Evolutionary conservation across 2,329 filamentous ascomycete species (phyloP), one percentile per base, ranked within the genome.

Genomic region (Ceratocystis eucalypticola): DNA sequence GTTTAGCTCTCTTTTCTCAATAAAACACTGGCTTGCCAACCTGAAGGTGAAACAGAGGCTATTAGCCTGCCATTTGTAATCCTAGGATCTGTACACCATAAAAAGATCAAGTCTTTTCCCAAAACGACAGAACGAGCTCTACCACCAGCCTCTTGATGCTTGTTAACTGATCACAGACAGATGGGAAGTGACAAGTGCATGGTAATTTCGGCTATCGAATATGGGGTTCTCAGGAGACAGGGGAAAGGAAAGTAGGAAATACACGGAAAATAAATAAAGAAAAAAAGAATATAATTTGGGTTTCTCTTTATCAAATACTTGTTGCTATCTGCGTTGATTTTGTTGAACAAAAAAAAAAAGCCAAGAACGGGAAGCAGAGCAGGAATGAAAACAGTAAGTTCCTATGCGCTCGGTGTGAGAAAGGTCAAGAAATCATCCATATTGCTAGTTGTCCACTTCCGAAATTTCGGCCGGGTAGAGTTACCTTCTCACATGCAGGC

Each of bases 11-110:
- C n/a, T 53, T 53, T 53, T 53, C 48, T 53, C 48, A 53, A 25
- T 53, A 20, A 59, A 59, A 59, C 12, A 30, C 53, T 30, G 53
- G 53, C 53, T 59, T 59, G 53, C 53, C 53, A 33, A 59, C 53
- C 53, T 59, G 53, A 59, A 33, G 53, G 53, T 59, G 53, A 59
- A 59, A 59, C 53, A 59, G 25, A 59, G 53, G 22, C 53, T 50
- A 50, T n/a, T n/a, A 59, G 15, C 25, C 28, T 33, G n/a, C 25
- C 28, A 33, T 6, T 59, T 33, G 28, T 15, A 30, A 6, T 30
- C 17, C 28, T 17, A 5, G 53, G 53, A 28, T 57, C 22, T 17
- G 8, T 57, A 5, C 5, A 33, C 53, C 53, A 33, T 30, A 30
- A 30, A 57, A 57, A 57, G 53, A 57, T 57, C 22, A 57, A 5